Evolutionary conservation across 441 rosid species (phyloP), one percentile per base, ranked within the genome.

Genomic region (Theobroma grandiflorum): DNA sequence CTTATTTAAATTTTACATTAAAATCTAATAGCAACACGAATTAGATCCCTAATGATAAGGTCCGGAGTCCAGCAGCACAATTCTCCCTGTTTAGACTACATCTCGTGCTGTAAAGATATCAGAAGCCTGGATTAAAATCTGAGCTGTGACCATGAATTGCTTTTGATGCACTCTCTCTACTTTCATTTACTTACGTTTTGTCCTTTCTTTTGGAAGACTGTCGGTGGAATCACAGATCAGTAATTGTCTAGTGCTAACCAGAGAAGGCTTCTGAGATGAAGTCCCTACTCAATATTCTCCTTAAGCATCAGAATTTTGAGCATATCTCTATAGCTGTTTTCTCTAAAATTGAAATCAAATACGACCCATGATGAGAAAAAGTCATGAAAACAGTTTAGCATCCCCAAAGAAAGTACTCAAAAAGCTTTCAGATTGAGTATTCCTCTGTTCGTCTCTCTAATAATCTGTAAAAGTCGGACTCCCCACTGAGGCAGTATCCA

Each of bases 171-270:
- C 16, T 43, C 37, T 43, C 38, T 45, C 12, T 43, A 45, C n/a
- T 68, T 68, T 68, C 37, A 69, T 45, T 16, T 35, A 35, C 37
- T 37, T 18, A 26, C 10, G 10, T 69, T 65, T 33, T 38, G 22
- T 47, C 16, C 4, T 47, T 14, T 63, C n/a, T 31, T 26, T 26
- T 31, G 31, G 64, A 43, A 35, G 64, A 72, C 64, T 53, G 63
- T 72, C 76, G 76, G 76, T 50, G 75, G 75, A 33, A 71, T 50
- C 62, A 72, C 38, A 26, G 73, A 45, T 69, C 20, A 45, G 55
- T 12, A 31, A 42, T 43, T 26, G 10, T 26, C 35, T 26, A 42
- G 15, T 10, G 72, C 18, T 43, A 62, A 6, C 72, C 33, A 45
- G 38, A n/a, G 58, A 70, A 47, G 33, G 55, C n/a, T 50, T 40